Conservation (phyloP, 495 filamentous ascomycete genomes). For the Annulohypoxylon stygium region DNA sequence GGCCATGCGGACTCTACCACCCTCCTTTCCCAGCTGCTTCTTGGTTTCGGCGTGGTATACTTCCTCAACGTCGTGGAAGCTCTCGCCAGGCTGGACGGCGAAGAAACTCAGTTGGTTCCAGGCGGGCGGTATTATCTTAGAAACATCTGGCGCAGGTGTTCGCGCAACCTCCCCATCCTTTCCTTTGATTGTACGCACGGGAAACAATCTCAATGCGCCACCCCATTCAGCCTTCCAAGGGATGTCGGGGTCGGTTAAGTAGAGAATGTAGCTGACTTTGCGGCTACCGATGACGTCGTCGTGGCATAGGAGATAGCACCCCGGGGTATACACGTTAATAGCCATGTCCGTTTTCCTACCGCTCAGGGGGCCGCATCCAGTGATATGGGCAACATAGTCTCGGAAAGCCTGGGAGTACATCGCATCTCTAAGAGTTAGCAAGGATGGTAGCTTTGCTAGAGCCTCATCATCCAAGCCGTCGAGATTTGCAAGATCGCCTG, state of each 20-base stretch:
- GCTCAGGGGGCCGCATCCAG: conserved; percentile 85
- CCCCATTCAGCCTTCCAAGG: conserved; percentile 96
- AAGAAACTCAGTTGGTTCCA: conserved; percentile 99
- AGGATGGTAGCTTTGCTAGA: conserved; percentile 82
- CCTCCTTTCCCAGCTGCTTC: conserved; percentile 69
- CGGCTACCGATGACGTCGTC: conserved; percentile 98
- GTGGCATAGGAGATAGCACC: conserved; percentile 94
- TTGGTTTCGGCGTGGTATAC: conserved; percentile 78
- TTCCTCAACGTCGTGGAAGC: conserved; percentile 99
- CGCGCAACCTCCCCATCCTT: conserved; percentile 77
- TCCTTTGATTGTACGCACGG: conserved; percentile 72
- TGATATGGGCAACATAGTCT: conserved; percentile 85
- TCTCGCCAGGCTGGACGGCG: conserved; percentile 95
- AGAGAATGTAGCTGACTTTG: conserved; percentile 95
- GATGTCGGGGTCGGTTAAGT: conserved; percentile 90
- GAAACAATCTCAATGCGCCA: conserved; percentile 90
- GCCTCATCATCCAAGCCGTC: conserved; percentile 89
- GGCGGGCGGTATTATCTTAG: conserved; percentile 85
- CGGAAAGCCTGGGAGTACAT: conserved; percentile 93
- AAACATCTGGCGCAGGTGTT: conserved; percentile 80
- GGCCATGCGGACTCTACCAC: conserved; percentile 88
- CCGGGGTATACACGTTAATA: conserved; percentile 97
- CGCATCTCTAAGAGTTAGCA: conserved; percentile 88
- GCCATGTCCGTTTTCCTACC: conserved; percentile 99
- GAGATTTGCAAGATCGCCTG: conserved; percentile 95